phyloP scores from a whole-genome alignment of 495 filamentous ascomycete species.

The Lepraria neglecta region DNA sequence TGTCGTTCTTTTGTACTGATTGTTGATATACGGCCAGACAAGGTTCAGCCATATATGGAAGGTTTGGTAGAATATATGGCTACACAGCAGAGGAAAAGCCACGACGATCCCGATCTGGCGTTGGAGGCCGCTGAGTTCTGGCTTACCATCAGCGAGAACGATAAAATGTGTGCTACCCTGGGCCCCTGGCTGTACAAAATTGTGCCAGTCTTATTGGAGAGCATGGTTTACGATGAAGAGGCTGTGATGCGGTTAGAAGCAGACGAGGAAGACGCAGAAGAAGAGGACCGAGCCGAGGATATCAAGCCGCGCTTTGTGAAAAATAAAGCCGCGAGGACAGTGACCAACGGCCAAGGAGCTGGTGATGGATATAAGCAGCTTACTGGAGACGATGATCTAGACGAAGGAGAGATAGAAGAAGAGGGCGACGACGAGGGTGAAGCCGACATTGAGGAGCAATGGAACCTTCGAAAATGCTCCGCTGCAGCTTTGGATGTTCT shows the following conservation, averaged over 20 bases:
- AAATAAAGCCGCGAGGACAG: slow-evolving; percentile 49
- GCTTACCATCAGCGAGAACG: slow-evolving; percentile 86
- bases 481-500: slow-evolving; percentile 94
- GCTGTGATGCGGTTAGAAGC: slow-evolving; percentile 79
- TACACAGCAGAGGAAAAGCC: slow-evolving; percentile 71
- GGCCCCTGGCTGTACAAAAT: slow-evolving; percentile 76
- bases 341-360: slow-evolving; percentile 46
- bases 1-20: slow-evolving; percentile 90
- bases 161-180: slow-evolving; percentile 63
- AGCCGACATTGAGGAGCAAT: slow-evolving; percentile 82
- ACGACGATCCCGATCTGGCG: slow-evolving; percentile 77
- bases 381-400: slow-evolving; percentile 60
- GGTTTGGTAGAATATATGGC: slow-evolving; percentile 92
- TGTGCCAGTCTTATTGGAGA: slow-evolving; percentile 82
- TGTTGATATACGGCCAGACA: slow-evolving; percentile 83
- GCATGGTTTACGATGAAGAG: slow-evolving; percentile 95
- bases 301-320: slow-evolving; percentile 92
- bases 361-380: slow-evolving; percentile 32
- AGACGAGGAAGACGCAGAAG: slow-evolving; percentile 82
- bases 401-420: slow-evolving; percentile 84
- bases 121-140: slow-evolving; percentile 97
- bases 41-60: slow-evolving; percentile 79
- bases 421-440: slow-evolving; percentile 63
- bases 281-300: slow-evolving; percentile 84
- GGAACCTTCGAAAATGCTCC: slow-evolving; percentile 96